phyloP scores from a whole-genome alignment of 2,329 filamentous ascomycete genomes.

The Gaeumannomyces tritici region DNA sequence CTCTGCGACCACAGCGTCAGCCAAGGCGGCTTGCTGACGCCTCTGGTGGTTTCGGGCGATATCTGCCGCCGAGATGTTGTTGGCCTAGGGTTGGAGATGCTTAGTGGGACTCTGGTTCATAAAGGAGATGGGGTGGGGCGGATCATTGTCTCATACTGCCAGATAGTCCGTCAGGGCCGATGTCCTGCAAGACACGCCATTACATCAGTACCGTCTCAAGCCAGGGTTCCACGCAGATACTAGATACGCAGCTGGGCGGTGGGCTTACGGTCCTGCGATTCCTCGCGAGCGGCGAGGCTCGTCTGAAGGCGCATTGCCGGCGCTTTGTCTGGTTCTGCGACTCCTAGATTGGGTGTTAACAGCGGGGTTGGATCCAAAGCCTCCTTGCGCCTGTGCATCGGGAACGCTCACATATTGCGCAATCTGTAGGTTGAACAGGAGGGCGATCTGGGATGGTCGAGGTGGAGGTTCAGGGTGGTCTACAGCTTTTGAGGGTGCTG shows the following conservation, averaged over 20 bases:
- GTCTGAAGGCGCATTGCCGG: not conserved
- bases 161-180: slow-evolving; percentile 46
- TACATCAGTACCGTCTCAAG: not conserved
- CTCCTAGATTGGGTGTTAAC: not conserved
- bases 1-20: not conserved
- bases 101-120: not conserved
- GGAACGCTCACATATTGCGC: not conserved
- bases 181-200: slow-evolving; percentile 19
- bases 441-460: not conserved
- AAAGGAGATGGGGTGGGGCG: not conserved
- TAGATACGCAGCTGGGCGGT: not conserved
- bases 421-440: not conserved
- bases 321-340: not conserved
- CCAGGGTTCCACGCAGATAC: not conserved
- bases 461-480: not conserved
- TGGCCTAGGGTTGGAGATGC: slow-evolving; percentile 35
- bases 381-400: not conserved
- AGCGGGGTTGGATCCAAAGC: not conserved
- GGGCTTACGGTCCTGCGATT: slow-evolving; percentile 21
- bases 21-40: slow-evolving; percentile 14
- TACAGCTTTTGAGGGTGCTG: not conserved
- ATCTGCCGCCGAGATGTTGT: slow-evolving; percentile 58
- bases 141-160: slow-evolving; percentile 24
- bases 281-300: not conserved
- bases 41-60: slow-evolving; percentile 27